These are phyloP conservation scores for Breynia disticha DNA, from an alignment of 441 rosid genomes.

Conservation along the genomic window DNA sequence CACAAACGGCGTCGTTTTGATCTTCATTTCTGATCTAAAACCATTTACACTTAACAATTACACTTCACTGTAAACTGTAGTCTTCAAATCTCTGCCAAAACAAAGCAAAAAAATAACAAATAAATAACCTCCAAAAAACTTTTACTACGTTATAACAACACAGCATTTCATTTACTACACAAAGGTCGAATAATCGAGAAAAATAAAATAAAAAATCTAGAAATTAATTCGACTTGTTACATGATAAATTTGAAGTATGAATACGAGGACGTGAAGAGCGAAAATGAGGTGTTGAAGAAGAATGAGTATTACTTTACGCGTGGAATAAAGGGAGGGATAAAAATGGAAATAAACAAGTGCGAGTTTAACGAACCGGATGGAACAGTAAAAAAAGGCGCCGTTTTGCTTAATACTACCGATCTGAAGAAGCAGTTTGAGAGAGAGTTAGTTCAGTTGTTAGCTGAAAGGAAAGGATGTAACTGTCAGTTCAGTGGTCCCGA, in stretches of 20 bases:
- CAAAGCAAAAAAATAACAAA: background rate
- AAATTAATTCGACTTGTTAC: no score
- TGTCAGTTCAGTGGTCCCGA: no score
- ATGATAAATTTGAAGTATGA: background rate
- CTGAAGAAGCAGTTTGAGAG: no score
- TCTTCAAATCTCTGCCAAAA: slow-evolving; percentile 22
- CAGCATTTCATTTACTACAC: background rate
- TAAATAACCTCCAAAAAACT: background rate
- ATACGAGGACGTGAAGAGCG: slow-evolving; percentile 14
- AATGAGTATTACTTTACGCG: slow-evolving; percentile 22
- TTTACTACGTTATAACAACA: slow-evolving; percentile 1
- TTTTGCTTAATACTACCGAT: slow-evolving; percentile 5
- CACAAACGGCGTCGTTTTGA: slow-evolving; percentile 15
- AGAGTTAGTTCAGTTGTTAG: no score
- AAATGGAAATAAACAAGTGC: background rate
- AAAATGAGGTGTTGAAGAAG: slow-evolving; percentile 2
- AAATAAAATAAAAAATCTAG: background rate
- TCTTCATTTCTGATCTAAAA: slow-evolving; percentile 21
- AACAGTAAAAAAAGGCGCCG: slow-evolving; percentile 32
- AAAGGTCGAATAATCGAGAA: background rate
- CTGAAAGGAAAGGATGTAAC: no score
- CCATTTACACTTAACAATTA: background rate
- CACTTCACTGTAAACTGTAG: background rate
- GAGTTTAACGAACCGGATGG: slow-evolving; percentile 12
- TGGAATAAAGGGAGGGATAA: slow-evolving; percentile 23